Evolutionary conservation across 129 eudicot genomes (phyloP), one percentile per base, ranked within the genome.

Genomic region (Kitagawia praeruptora): DNA sequence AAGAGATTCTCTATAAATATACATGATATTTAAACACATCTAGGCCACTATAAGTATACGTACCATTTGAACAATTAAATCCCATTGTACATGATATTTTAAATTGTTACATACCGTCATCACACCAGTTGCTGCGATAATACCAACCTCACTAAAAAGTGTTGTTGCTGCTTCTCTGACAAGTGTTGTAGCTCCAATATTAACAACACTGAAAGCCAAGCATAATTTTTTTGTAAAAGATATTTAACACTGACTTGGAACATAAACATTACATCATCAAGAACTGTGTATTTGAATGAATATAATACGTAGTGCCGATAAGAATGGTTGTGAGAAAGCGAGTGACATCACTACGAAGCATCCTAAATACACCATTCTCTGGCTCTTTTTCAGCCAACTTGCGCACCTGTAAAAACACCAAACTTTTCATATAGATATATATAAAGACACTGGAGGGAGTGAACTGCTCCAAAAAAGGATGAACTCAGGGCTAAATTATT

Each of bases 371-470:
- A 6, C 91, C 91, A 84, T 87, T 83, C 80, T 90, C 94, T 56
- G 89, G 89, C 80, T 90, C 94, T 79, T 90, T 90, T 79, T 90
- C 94, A 27, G 94, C 94, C 61, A 90, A 78, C 79, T 90, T 91
- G 70, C 88, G 86, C 80, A 90, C 91, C 94, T 90, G 76, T 28
- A 34, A 34, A 31, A 31, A 67, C 40, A 67, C 40, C 73, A 13
- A 67, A 34, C 6, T 31, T 67, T 67, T 67, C 73, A 67, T 27
- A 67, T 34, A 67, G 39, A 67, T 67, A 28, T 0, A 66, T 66
- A 66, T 5, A 67, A 27, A 67, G 40, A 67, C 73, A 31, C 16
- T 61, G 27, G 21, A 54, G 63, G 63, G 27, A 48, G 54, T 48
- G 54, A 48, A 48, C 54, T 48, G 19, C 15, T 48, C 54, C 16